phyloP scores from a whole-genome alignment of 257 asterid species.

The Ehretia macrophylla region DNA sequence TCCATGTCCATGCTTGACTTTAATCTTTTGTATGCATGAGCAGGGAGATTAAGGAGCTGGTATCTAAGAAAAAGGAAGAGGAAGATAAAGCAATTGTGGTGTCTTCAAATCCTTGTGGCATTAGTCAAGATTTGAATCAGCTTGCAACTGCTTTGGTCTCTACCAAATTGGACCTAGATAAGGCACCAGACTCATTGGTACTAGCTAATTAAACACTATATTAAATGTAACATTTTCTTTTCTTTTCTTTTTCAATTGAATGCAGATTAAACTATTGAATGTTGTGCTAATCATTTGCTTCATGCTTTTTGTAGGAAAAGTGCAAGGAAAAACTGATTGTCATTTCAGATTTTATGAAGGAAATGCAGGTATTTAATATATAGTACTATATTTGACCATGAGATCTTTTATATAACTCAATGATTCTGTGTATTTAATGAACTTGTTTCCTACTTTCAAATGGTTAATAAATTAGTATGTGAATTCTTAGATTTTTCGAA shows the following conservation, averaged over 20 bases:
- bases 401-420: too few relatives aligned
- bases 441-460: too few relatives aligned
- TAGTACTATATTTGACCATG: conserved; percentile 18
- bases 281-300: conserved; percentile 15
- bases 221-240: too few relatives aligned
- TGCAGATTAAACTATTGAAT: conserved; percentile 1
- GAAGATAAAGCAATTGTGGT: conserved; percentile 35
- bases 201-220: not conserved
- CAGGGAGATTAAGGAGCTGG: conserved; percentile 58
- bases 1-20: not conserved
- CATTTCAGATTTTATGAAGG: conserved; percentile 56
- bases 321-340: conserved; percentile 56
- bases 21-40: conserved; percentile 17
- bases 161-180: conserved; percentile 37
- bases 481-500: too few relatives aligned
- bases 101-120: conserved; percentile 27
- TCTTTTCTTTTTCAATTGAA: too few relatives aligned
- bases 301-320: conserved; percentile 46
- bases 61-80: conserved; percentile 28
- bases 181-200: conserved; percentile 38
- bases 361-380: conserved; percentile 62
- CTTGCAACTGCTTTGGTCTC: conserved; percentile 36
- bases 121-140: conserved; percentile 33
- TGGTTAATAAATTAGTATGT: too few relatives aligned
- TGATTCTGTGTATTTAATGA: too few relatives aligned